phyloP scores from a whole-genome alignment of 192 early-diverging fungal genomes.

The Coemansia pectinata region DNA sequence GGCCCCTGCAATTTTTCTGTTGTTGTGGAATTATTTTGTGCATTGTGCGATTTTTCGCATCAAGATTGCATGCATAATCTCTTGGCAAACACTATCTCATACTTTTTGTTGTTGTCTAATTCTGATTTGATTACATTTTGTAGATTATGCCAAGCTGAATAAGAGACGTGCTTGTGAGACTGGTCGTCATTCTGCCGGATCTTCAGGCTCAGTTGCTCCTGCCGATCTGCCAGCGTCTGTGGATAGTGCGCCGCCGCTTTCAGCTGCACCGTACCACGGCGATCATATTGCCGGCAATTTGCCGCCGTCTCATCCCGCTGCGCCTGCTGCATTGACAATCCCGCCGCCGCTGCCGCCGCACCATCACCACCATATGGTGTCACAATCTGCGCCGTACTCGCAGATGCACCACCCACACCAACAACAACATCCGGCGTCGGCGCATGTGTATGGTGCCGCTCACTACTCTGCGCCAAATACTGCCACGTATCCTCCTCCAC shows the following conservation, averaged over 20 bases:
- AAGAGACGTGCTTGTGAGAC: conserved; percentile 54
- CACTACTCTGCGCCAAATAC: conserved; percentile 10
- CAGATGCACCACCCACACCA: background rate
- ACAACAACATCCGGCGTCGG: background rate
- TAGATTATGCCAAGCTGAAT: conserved; percentile 59
- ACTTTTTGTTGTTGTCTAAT: background rate
- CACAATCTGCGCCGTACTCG: background rate
- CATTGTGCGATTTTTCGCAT: background rate
- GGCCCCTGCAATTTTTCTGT: background rate
- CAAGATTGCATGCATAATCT: conserved; percentile 13
- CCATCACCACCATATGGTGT: conserved; percentile 2
- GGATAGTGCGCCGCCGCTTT: background rate
- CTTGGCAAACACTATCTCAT: background rate
- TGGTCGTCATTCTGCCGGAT: conserved; percentile 8
- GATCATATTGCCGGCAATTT: background rate
- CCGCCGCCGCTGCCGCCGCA: conserved; percentile 1
- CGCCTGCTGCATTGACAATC: background rate
- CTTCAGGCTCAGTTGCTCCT: conserved; percentile 4
- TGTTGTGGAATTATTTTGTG: background rate
- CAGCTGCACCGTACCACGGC: background rate
- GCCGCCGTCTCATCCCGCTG: background rate
- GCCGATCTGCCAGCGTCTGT: background rate
- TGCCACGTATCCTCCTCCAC: background rate
- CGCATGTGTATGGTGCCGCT: background rate
- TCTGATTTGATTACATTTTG: background rate